Evolutionary conservation across 257 asterid species (phyloP).

Genomic region (Echium plantagineum): DNA sequence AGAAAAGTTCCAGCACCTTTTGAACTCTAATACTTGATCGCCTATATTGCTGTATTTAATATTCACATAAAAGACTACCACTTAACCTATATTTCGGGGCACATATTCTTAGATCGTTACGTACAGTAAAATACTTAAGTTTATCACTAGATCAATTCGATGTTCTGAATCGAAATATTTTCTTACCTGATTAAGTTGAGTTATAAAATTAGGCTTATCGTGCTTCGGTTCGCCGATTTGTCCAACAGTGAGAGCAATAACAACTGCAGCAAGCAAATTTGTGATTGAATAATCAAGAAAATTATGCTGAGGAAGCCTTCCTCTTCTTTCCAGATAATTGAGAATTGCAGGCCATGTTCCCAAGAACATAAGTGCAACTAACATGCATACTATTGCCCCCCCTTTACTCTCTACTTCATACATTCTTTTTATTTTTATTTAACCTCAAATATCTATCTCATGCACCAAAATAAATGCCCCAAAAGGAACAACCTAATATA

Average conservation of each 20-base stretch:
- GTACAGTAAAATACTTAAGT: too few species aligned
- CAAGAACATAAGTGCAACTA: constrained; percentile 30
- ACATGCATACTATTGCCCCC: constrained; percentile 46
- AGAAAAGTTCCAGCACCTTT: too few species aligned
- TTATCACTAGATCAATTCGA: too few species aligned
- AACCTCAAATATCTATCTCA: not conserved
- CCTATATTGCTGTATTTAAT: too few species aligned
- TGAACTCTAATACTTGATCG: too few species aligned
- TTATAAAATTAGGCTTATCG: not conserved
- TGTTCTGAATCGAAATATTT: too few species aligned
- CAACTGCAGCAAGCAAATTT: constrained; percentile 28
- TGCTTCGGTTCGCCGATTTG: constrained; percentile 27
- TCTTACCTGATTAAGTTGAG: constrained; percentile 1
- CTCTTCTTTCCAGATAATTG: constrained; percentile 37
- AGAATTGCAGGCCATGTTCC: constrained; percentile 55
- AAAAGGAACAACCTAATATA: not conserved
- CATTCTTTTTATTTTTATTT: constrained; percentile 14
- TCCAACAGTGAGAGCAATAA: constrained; percentile 35
- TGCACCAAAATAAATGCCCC: not conserved
- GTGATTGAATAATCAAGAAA: constrained; percentile 36
- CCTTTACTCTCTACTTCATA: constrained; percentile 40
- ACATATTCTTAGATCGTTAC: too few species aligned
- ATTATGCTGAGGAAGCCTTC: constrained; percentile 48
- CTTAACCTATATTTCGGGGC: too few species aligned
- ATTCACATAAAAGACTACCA: too few species aligned